A percentile compares a stretch with the other conserved stretches of the same genome.
phyloP scores from a whole-genome alignment of 495 filamentous ascomycete species.

The Penicilliopsis zonata region DNA sequence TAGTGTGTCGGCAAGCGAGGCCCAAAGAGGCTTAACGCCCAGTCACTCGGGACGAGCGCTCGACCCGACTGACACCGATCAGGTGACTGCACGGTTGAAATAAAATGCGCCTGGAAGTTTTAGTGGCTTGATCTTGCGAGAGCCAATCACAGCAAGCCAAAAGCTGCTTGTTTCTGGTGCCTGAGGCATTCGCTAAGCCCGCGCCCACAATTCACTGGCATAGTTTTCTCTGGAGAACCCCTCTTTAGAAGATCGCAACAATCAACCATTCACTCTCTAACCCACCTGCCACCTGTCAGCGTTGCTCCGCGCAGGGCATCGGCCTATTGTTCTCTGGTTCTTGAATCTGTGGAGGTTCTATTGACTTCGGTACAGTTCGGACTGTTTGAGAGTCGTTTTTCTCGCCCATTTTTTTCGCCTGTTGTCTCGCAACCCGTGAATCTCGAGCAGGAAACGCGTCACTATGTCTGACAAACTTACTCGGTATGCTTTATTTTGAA shows the following conservation, averaged over 20 bases:
- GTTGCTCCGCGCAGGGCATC: constrained; percentile 5
- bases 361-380: constrained; percentile 4
- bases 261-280: background rate
- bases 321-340: constrained; percentile 6
- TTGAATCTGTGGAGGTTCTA: constrained; percentile 7
- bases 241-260: constrained; percentile 5
- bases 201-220: constrained; percentile 14
- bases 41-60: background rate
- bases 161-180: constrained; percentile 10
- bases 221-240: constrained; percentile 19
- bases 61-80: constrained; percentile 3
- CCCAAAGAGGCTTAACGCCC: constrained; percentile 6
- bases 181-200: constrained; percentile 17
- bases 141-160: constrained; percentile 17
- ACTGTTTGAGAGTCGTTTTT: background rate
- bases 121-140: too few relatives aligned
- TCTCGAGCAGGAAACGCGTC: constrained; percentile 10
- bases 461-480: constrained; percentile 81
- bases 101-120: constrained; percentile 8
- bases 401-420: background rate
- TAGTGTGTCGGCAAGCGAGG: constrained; percentile 18
- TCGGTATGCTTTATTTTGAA: constrained; percentile 38
- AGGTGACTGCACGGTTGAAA: constrained; percentile 11
- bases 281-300: background rate
- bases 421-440: background rate